These are phyloP conservation scores for Talaromyces proteolyticus DNA, from an alignment of 495 filamentous ascomycete species.

Conservation along the genomic window DNA sequence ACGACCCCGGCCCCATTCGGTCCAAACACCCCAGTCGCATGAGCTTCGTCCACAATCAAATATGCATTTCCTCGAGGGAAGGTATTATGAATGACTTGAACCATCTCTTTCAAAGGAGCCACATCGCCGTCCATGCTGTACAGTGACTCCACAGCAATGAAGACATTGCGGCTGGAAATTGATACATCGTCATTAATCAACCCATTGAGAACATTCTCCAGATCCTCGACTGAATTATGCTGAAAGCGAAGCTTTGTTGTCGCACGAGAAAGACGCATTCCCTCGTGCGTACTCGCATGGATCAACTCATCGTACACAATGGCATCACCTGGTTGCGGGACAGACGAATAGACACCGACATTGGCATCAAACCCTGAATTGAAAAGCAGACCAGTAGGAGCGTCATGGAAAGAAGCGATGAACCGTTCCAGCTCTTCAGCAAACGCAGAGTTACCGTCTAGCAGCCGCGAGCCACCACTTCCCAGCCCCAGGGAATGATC, in stretches of 20 bases:
- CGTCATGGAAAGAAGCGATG: conserved; percentile 63
- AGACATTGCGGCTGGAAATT: conserved; percentile 33
- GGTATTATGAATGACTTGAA: conserved; percentile 47
- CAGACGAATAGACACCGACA: conserved; percentile 56
- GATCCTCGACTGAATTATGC: conserved; percentile 51
- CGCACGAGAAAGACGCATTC: conserved; percentile 64
- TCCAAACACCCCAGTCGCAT: conserved; percentile 65
- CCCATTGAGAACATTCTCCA: conserved; percentile 32
- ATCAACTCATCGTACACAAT: conserved; percentile 70
- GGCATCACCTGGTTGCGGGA: conserved; percentile 64
- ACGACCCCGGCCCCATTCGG: conserved; percentile 60
- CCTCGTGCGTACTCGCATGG: conserved; percentile 74
- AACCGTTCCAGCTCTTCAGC: conserved; percentile 56
- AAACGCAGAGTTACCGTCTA: conserved; percentile 62
- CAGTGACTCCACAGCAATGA: conserved; percentile 68
- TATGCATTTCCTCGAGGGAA: conserved; percentile 56
- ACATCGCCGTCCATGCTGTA: conserved; percentile 86
- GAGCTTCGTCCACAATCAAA: conserved; percentile 76
- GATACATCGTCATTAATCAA: neutral
- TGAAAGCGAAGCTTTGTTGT: conserved; percentile 41
- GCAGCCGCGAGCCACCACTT: conserved; percentile 28
- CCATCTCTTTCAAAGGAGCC: conserved; percentile 54
- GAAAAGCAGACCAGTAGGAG: conserved; percentile 60
- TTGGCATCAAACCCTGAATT: conserved; percentile 79
- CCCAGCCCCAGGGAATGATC: neutral